Percentiles rank a stretch among this genome's conserved stretches.
phyloP scores from a whole-genome alignment of 2,329 filamentous ascomycete genomes.

The Monosporascus sp. region DNA sequence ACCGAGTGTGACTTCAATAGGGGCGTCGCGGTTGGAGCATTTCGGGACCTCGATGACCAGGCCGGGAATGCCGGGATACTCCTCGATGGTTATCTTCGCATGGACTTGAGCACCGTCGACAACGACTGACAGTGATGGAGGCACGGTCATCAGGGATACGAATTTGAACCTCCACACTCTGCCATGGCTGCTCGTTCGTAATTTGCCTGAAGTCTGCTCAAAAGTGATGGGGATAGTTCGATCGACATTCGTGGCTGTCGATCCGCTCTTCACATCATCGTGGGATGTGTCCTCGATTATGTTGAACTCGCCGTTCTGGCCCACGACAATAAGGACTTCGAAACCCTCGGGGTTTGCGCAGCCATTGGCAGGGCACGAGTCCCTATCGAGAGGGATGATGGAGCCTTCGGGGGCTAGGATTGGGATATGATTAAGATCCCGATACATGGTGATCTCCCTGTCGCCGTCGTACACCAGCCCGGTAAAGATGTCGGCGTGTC shows the following conservation, averaged over 20 bases:
- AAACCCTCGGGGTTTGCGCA: conserved; percentile 39
- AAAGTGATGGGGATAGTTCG: not conserved
- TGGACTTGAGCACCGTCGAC: not conserved
- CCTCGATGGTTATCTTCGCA: not conserved
- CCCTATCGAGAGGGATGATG: conserved; percentile 51
- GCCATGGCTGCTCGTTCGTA: not conserved
- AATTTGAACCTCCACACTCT: not conserved
- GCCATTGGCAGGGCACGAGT: conserved; percentile 38
- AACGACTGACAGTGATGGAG: not conserved
- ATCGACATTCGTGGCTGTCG: not conserved
- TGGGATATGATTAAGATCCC: conserved; percentile 43
- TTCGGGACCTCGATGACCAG: not conserved
- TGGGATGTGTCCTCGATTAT: conserved; percentile 40
- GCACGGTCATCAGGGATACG: conserved; percentile 3
- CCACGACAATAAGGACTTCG: conserved; percentile 44
- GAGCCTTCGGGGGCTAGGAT: conserved; percentile 51
- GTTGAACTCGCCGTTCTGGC: conserved; percentile 41
- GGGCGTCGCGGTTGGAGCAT: not conserved
- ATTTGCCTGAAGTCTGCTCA: not conserved
- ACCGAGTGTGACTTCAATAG: not conserved
- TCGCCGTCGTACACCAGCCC: conserved; percentile 53
- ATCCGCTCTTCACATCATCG: not conserved
- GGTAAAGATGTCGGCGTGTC: conserved; percentile 54
- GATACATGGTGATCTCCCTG: conserved; percentile 45
- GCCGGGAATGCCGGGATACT: not conserved